These are phyloP conservation scores for Tuber melanosporum DNA, from an alignment of 495 filamentous ascomycete genomes.

Conservation along the genomic window DNA sequence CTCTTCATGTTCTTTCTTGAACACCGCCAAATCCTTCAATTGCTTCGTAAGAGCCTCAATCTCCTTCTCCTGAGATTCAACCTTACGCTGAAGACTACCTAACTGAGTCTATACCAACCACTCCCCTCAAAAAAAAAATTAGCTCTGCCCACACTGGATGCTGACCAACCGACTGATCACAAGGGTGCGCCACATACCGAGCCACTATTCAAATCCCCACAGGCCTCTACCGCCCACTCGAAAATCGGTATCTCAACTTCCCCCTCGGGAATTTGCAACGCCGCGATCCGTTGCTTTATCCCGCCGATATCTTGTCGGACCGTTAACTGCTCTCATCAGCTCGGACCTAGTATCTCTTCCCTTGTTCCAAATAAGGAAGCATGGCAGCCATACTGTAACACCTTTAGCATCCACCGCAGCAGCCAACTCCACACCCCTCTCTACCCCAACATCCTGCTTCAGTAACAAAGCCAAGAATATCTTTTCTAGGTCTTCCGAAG, in stretches of 20 bases:
- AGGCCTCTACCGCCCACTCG: conserved; percentile 36
- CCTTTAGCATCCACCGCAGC: conserved; percentile 24
- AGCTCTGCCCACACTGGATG: not conserved
- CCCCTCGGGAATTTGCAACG: conserved; percentile 30
- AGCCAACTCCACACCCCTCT: conserved; percentile 28
- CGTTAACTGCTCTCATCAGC: conserved; percentile 20
- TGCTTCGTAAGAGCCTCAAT: conserved; percentile 48
- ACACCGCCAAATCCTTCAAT: conserved; percentile 47
- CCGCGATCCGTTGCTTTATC: conserved; percentile 38
- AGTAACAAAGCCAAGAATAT: conserved; percentile 28
- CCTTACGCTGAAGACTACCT: conserved; percentile 19
- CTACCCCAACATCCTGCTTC: conserved; percentile 10
- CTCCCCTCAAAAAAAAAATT: not conserved
- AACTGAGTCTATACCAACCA: not conserved
- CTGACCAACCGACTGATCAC: not conserved
- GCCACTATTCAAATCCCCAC: conserved; percentile 20
- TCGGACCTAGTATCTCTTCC: not conserved
- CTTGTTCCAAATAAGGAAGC: not conserved
- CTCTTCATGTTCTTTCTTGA: conserved; percentile 48
- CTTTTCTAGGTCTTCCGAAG: conserved; percentile 24
- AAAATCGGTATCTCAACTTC: conserved; percentile 39
- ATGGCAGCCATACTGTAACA: conserved; percentile 25
- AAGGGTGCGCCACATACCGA: not conserved
- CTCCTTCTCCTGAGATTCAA: conserved; percentile 41
- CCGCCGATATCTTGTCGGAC: conserved; percentile 37